These are phyloP conservation scores for Xerocomellus intermedius DNA, from an alignment of 768 basidiomycete genomes.

Conservation along the genomic window DNA sequence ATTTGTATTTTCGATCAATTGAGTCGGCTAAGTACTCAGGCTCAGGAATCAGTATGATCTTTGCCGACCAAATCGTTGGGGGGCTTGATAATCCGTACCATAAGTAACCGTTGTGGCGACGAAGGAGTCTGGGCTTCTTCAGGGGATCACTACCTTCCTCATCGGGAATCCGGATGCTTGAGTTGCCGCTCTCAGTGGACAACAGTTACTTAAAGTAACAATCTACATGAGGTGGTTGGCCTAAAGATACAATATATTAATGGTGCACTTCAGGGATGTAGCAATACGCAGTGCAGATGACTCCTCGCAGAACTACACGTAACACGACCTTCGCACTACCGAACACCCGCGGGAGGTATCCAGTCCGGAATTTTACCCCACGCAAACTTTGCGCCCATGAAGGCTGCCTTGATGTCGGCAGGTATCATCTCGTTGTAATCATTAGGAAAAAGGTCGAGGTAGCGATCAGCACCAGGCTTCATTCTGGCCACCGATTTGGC, in stretches of 20 bases:
- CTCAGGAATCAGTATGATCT: neutral
- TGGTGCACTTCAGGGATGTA: neutral
- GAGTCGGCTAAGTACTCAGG: slow-evolving; percentile 8
- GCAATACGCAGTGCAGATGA: neutral
- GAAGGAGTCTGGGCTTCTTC: neutral
- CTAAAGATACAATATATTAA: slow-evolving; percentile 7
- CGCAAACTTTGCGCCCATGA: slow-evolving; percentile 56
- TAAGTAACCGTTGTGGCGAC: too few relatives aligned
- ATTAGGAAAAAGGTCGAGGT: slow-evolving; percentile 54
- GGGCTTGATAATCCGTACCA: slow-evolving; percentile 12
- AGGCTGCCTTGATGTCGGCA: slow-evolving; percentile 48
- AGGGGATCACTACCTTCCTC: slow-evolving; percentile 7
- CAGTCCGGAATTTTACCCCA: slow-evolving; percentile 73
- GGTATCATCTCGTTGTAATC: slow-evolving; percentile 61
- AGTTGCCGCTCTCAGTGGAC: neutral
- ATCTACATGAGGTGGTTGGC: neutral
- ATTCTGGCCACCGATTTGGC: slow-evolving; percentile 34
- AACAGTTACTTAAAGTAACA: neutral
- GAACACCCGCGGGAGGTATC: slow-evolving; percentile 63
- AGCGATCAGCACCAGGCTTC: slow-evolving; percentile 51
- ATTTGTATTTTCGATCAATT: slow-evolving; percentile 16
- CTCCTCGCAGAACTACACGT: neutral
- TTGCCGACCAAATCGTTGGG: slow-evolving; percentile 4
- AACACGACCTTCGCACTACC: slow-evolving; percentile 31
- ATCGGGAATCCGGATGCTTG: slow-evolving; percentile 18